phyloP scores from a whole-genome alignment of 2,329 filamentous ascomycete species.

The Penicillium griseofulvum region DNA sequence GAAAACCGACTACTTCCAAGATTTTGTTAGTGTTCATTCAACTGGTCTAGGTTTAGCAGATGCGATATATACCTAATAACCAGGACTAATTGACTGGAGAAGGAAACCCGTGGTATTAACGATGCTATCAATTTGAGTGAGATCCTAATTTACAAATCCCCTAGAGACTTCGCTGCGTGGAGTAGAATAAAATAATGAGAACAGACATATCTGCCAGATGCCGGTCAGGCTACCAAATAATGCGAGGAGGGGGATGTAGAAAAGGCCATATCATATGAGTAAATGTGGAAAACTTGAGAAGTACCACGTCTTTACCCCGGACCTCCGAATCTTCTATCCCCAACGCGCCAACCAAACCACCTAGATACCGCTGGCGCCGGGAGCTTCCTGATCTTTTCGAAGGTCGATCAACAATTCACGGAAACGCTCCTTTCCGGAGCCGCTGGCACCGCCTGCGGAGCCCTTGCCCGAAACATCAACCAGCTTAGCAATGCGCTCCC shows the following conservation, averaged over 20 bases:
- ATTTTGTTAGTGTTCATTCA: not conserved
- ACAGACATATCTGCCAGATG: conserved; percentile 5
- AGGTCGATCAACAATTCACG: conserved; percentile 82
- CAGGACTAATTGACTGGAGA: not conserved
- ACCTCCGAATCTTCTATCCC: conserved; percentile 5
- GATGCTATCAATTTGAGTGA: conserved; percentile 23
- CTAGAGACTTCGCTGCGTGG: conserved; percentile 23
- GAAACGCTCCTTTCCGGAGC: conserved; percentile 94
- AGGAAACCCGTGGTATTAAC: conserved; percentile 22
- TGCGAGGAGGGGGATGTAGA: conserved; percentile 2
- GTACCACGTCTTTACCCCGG: conserved; percentile 1
- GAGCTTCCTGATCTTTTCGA: conserved; percentile 89
- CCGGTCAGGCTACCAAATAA: not conserved
- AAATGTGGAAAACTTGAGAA: conserved; percentile 5
- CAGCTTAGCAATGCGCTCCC: conserved; percentile 96
- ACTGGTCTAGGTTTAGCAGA: not conserved
- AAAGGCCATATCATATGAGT: conserved; percentile 12
- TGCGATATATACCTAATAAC: not conserved
- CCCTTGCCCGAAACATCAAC: conserved; percentile 98
- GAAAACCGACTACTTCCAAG: not conserved
- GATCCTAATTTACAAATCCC: conserved; percentile 27
- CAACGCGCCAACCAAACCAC: conserved; percentile 2
- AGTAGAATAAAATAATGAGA: conserved; percentile 18
- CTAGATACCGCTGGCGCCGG: conserved; percentile 54
- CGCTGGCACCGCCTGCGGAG: conserved; percentile 76